Base-by-base conservation (phyloP, 1,284 basidiomycete species). In the Grifola frondosa region DNA sequence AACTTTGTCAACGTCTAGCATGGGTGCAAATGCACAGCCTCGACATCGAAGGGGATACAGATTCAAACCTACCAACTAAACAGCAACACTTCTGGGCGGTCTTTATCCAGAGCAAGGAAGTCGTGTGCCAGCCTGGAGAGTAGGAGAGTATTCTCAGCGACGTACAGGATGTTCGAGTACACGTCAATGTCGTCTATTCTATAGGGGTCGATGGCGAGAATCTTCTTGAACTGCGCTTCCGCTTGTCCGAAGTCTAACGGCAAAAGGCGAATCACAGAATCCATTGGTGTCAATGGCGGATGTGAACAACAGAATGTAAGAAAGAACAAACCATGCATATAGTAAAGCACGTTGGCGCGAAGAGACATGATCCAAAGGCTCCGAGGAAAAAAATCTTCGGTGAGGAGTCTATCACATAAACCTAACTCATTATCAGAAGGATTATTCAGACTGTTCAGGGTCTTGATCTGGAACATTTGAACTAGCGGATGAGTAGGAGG, bases 131-230 rank as follows among this genome's bases (percentile, higher is more conserved):
- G 77, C 61, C 87, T 86, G 11, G 94, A 93, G 24, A 99, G 72
- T 62, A 95, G 93, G 23, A 91, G 75, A 29, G 80, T 78, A 56
- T 92, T 92, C 58, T 95, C 90, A 44, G 91, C 91, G 5, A 99
- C 92, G 65, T 98, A 99, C 30, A 99, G 77, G 59, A 98, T 96
- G 62, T 99, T 97, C 42, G 94, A 97, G 64, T 92, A 96, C 40
- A 97, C 86, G 61, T 98, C 96, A 39, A 99, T 87, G 56, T 97
- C 92, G 54, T 99, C 97, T 49, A 97, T 81, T 19, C 95, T 80
- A 67, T 85, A 88, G 4, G 95, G 95, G 62, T 98, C 95, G 30
- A 86, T 62, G 5, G 71, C 64, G 33, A 91, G 78, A 21, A 97
- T 88, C 46, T 76, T 76, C 58, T 93, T 87, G 62, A 96, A 98